phyloP scores from a whole-genome alignment of 257 asterid genomes.

The Oldenlandia corymbosa region DNA sequence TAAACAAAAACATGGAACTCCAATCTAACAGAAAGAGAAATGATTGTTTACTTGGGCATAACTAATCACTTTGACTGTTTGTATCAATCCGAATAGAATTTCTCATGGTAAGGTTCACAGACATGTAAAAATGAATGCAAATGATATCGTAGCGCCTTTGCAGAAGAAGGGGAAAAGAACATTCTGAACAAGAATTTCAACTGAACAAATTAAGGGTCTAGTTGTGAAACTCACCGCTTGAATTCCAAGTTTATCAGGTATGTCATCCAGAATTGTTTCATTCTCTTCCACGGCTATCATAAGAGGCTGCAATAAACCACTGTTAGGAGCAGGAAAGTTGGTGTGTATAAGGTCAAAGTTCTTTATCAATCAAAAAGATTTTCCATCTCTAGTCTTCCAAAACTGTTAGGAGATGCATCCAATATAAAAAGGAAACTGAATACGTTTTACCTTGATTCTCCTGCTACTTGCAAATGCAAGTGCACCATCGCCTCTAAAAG shows the following conservation, averaged over 20 bases:
- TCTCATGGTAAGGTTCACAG: neutral
- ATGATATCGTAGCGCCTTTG: neutral
- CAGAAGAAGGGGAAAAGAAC: neutral
- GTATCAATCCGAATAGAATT: neutral
- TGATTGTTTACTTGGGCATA: neutral
- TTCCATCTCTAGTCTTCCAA: neutral
- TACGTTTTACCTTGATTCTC: conserved; percentile 40
- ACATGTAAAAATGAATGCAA: neutral
- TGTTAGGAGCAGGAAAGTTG: neutral
- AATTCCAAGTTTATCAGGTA: conserved; percentile 75
- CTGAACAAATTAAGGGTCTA: neutral
- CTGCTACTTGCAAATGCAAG: conserved; percentile 53
- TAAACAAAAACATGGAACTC: neutral
- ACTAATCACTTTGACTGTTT: neutral
- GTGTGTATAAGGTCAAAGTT: neutral
- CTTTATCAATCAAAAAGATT: neutral
- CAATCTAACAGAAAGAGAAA: neutral
- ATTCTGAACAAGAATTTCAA: neutral
- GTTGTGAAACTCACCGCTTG: conserved; percentile 42
- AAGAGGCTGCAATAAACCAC: conserved; percentile 54
- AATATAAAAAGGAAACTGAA: neutral
- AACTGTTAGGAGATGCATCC: neutral
- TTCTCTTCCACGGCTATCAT: conserved; percentile 82
- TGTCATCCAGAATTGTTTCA: conserved; percentile 64
- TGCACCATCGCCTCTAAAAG: conserved; percentile 88